These are phyloP conservation scores for Epichloe typhina DNA, from an alignment of 2,329 filamentous ascomycete species.

Conservation along the genomic window DNA sequence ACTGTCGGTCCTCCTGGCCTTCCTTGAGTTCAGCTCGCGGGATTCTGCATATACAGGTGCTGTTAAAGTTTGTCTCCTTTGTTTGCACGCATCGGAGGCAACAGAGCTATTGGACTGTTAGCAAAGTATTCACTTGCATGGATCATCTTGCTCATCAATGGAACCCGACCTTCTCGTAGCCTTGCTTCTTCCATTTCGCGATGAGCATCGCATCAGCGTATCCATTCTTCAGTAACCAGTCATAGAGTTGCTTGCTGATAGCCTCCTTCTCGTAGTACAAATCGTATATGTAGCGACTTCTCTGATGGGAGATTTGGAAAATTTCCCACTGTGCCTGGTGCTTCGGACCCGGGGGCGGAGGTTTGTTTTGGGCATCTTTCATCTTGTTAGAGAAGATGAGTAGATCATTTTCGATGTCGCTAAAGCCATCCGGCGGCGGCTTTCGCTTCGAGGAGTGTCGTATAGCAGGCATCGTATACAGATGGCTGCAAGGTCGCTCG, in stretches of 20 bases:
- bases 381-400: conserved; percentile 82
- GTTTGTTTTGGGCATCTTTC: conserved; percentile 88
- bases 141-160: conserved; percentile 5
- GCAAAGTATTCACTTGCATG: neutral
- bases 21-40: conserved; percentile 83
- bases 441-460: conserved; percentile 65
- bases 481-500: neutral
- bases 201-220: conserved; percentile 94
- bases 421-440: conserved; percentile 73
- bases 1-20: conserved; percentile 69
- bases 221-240: conserved; percentile 91
- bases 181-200: conserved; percentile 99
- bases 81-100: conserved; percentile 94
- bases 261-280: conserved; percentile 97
- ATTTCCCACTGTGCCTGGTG: conserved; percentile 94
- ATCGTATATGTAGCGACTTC: conserved; percentile 88
- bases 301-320: conserved; percentile 92
- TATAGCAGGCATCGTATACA: conserved; percentile 57
- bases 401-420: conserved; percentile 76
- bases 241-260: conserved; percentile 83
- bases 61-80: conserved; percentile 99
- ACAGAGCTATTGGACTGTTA: conserved; percentile 49
- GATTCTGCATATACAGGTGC: conserved; percentile 93
- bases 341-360: conserved; percentile 64
- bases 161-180: conserved; percentile 76